A percentile compares a stretch with the other conserved stretches of the same genome.
Evolutionary conservation across 2,329 filamentous ascomycete genomes (phyloP).

Genomic region (Diplocarpon mali): DNA sequence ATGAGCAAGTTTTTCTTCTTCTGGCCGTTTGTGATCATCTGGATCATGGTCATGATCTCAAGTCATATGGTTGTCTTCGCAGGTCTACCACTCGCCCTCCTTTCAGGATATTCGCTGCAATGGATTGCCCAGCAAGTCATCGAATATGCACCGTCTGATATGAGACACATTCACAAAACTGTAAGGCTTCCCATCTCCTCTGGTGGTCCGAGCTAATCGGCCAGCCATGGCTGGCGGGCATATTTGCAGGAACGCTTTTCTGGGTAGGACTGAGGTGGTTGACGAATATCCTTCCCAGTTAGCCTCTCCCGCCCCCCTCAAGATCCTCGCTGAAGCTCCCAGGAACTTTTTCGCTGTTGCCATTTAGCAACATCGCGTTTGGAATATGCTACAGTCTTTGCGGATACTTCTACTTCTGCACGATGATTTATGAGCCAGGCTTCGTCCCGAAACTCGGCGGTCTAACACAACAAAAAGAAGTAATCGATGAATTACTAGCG

Average conservation of each 20-base stretch:
- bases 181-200: constrained; percentile 35
- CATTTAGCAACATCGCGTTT: constrained; percentile 73
- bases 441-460: constrained; percentile 86
- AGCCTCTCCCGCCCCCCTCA: constrained; percentile 23
- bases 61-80: constrained; percentile 64
- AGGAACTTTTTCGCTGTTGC: constrained; percentile 55
- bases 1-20: constrained; percentile 82
- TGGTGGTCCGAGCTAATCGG: constrained; percentile 4
- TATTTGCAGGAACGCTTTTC: constrained; percentile 81
- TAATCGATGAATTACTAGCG: constrained; percentile 77
- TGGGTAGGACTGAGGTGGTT: constrained; percentile 70
- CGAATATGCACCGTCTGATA: constrained; percentile 74
- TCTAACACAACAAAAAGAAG: constrained; percentile 77
- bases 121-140: constrained; percentile 68
- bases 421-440: constrained; percentile 83
- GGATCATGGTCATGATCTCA: constrained; percentile 58
- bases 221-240: constrained; percentile 86
- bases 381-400: constrained; percentile 51
- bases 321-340: constrained; percentile 26
- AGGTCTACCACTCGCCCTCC: constrained; percentile 60
- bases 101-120: constrained; percentile 60
- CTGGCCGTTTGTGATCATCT: constrained; percentile 72
- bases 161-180: constrained; percentile 83
- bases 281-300: constrained; percentile 61
- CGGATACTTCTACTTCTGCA: constrained; percentile 74